Evolutionary conservation across 305 asterid genomes (phyloP).

Genomic region (Nicotiana rustica): DNA sequence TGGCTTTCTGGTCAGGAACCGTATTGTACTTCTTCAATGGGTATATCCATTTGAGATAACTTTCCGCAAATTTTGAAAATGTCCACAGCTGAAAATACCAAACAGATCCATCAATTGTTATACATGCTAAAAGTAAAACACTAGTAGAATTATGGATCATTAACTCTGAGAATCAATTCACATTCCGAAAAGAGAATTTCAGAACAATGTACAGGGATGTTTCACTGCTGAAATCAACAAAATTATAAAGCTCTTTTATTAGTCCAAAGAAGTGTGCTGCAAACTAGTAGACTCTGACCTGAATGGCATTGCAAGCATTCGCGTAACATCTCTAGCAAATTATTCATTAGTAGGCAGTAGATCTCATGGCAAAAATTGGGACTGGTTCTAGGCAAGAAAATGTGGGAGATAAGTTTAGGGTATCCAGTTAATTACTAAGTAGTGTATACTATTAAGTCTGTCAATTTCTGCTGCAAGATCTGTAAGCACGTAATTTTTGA

Average conservation of each 20-base stretch:
- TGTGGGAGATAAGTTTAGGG: neutral
- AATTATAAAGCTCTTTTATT: neutral
- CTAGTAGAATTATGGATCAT: constrained; percentile 48
- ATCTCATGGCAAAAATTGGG: too few relatives aligned
- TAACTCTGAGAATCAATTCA: constrained; percentile 64
- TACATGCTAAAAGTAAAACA: too few relatives aligned
- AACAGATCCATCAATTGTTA: neutral
- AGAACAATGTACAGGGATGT: constrained; percentile 60
- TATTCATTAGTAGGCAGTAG: neutral
- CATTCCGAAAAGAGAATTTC: constrained; percentile 43
- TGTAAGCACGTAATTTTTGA: too few relatives aligned
- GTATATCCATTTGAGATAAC: constrained; percentile 57
- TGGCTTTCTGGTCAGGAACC: constrained; percentile 57
- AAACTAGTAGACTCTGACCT: neutral
- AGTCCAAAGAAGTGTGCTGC: neutral
- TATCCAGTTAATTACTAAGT: neutral
- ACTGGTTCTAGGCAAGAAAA: neutral
- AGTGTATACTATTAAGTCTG: constrained; percentile 46
- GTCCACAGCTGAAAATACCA: constrained; percentile 54
- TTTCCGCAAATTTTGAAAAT: constrained; percentile 53
- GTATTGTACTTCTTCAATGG: constrained; percentile 57
- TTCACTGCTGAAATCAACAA: constrained; percentile 43
- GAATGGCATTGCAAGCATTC: neutral
- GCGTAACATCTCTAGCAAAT: neutral
- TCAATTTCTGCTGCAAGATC: constrained; percentile 63